Base-by-base conservation (phyloP, 2,329 filamentous ascomycete species). In the Diaporthe sp. region DNA sequence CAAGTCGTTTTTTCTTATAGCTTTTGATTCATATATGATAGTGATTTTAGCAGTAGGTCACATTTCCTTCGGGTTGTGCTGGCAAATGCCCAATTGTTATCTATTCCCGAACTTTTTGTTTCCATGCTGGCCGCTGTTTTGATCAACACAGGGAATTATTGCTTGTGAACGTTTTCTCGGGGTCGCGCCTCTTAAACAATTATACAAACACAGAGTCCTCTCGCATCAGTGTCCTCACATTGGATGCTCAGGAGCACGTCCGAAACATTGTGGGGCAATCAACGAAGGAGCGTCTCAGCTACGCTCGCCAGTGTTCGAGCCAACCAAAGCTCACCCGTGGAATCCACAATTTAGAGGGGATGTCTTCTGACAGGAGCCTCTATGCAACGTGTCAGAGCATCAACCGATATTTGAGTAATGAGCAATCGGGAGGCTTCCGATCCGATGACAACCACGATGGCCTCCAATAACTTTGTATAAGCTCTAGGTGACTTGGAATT, bases 231-330 rank as follows among this genome's bases (percentile, higher is more conserved):
- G 50, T 51, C 61, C 3, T 37, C 6, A 6, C 6, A 10, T 13
- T 19, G n/a, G 30, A 7, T 6, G 44, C 15, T 12, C 7, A 37
- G 22, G 19, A 51, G 30, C 63, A 15, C 12, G 13, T 37, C 44
- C 44, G 63, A 35, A 66, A 51, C 44, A 22, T 22, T 51, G 63
- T 66, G 63, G 63, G 13, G 3, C 22, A 19, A 37, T 12, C 44
- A n/a, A 27, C 22, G 10, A n/a, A 51, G 44, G 42, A 27, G 7
- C n/a, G 63, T 66, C 44, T 66, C 63, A 66, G 30, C 5, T 15
- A 27, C 30, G n/a, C n/a, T 66, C 44, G 63, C 63, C 44, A 19
- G 30, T 51, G 63, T 66, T 66, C 44, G 30, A 66, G 44, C 44
- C 63, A 50, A 51, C 63, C 63, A 35, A 51, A 66, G 1, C 19